Evolutionary conservation across 2,329 filamentous ascomycete genomes (phyloP), one percentile per base, ranked within the genome.

Genomic region (Calonectria ilicicola): DNA sequence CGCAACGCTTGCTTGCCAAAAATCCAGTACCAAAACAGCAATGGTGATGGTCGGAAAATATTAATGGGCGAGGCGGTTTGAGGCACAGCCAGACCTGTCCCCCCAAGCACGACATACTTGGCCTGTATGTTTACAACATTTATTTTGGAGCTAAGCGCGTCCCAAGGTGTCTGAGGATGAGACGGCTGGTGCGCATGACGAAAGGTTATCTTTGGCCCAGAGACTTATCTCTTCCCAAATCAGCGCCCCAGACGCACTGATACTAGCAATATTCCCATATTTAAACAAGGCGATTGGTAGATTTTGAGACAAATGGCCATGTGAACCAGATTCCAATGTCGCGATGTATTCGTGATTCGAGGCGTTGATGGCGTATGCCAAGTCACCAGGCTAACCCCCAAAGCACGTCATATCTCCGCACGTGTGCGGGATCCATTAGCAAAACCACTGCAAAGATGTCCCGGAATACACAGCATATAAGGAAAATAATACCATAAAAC

Each of bases 331-430:
- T 38, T 19, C 44, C 38, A 51, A 68, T 68, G 66, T 63, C 66
- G 66, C 60, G 56, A 68, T 68, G 53, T 40, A 62, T 46, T 68
- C 66, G 66, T 62, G 66, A 68, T 68, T 51, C n/a, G 56, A 26
- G 66, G 66, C 23, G 53, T 23, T 17, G 53, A 68, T 68, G 42
- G 56, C 66, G 66, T 51, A 44, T 68, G 62, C 17, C 12, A 2
- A 21, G 44, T 63, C 53, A 68, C 42, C 53, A 51, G 56, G 66
- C 58, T 46, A 42, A 38, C 40, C 38, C 23, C 38, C 40, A n/a
- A 63, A 63, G 38, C 58, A 63, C 58, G 58, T 46, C 58, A 63
- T 63, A 8, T 12, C 23, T 42, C 58, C 40, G 21, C n/a, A n/a
- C 3, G 19, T 26, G 21, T 38, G 32, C 35, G 29, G 15, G 23